Evolutionary conservation across 2,329 filamentous ascomycete species (phyloP), one percentile per base, ranked within the genome.

Genomic region (Pseudofabraea citricarpa): DNA sequence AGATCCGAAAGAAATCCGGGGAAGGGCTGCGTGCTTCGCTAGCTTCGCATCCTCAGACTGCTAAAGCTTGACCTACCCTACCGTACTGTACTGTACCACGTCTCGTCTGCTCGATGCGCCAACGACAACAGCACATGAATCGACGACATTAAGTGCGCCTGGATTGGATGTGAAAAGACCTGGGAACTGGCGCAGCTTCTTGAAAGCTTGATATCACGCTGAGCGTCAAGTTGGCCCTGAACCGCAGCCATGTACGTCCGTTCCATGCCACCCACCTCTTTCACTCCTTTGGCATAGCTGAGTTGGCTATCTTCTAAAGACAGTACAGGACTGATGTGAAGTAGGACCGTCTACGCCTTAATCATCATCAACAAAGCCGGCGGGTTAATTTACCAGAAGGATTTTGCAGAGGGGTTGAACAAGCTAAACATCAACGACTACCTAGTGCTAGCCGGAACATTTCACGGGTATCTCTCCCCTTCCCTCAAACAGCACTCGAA

Each of bases 331-430:
- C n/a, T n/a, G n/a, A n/a, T n/a, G n/a, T n/a, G 19, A 37, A 22
- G 18, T 13, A 97, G 90, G 93, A 87, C 90, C 54, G 86, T 98
- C 65, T 93, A 94, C 67, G 83, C 90, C 46, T 84, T 98, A 61
- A 90, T 97, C 64, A 85, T 98, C 64, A 95, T 98, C 73, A 97
- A 96, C 75, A 98, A 98, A 77, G 90, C 93, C 52, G 93, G 90
- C 48, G 93, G 93, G 57, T 78, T 98, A 42, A 84, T 98, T 67
- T 98, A 95, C 74, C 91, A 97, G 69, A 88, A 90, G 57, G 87
- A 89, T 61, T 97, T 98, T 66, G 83, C 90, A 58, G 81, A 91
- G 33, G 86, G 79, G 36, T 78, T 98, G 47, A 87, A 87, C 64
- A 89, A 91, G 64, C 83, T 98, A 56, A 87, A 81, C 55, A 91